Percentiles rank a stretch among this genome's conserved stretches.
These are phyloP conservation scores for Aspergillus brasiliensis DNA, from an alignment of 2,329 filamentous ascomycete species.

Conservation along the genomic window DNA sequence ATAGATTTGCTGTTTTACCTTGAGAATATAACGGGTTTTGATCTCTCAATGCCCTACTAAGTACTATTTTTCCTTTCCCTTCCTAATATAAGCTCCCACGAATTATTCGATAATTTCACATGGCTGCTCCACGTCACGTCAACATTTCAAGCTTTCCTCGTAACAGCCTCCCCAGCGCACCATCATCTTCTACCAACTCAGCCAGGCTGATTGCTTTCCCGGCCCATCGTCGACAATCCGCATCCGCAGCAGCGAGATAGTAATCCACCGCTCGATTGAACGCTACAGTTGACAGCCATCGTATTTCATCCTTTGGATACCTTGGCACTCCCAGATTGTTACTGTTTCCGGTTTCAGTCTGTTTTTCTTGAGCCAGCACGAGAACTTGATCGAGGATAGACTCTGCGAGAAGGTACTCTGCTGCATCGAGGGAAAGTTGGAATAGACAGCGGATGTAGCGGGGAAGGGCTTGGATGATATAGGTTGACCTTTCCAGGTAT, in stretches of 20 bases:
- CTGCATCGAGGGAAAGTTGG: slow-evolving; percentile 58
- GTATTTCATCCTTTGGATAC: slow-evolving; percentile 59
- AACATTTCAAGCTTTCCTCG: slow-evolving; percentile 32
- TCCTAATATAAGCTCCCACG: too few species aligned
- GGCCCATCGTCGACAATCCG: slow-evolving; percentile 39
- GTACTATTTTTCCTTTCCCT: too few species aligned
- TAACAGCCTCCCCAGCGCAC: slow-evolving; percentile 28
- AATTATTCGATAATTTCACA: too few species aligned
- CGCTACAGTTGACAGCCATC: slow-evolving; percentile 57
- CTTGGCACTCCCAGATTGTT: not conserved
- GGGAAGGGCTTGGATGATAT: slow-evolving; percentile 58
- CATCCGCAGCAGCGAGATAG: slow-evolving; percentile 39
- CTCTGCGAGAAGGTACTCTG: slow-evolving; percentile 33
- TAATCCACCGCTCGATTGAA: slow-evolving; percentile 62
- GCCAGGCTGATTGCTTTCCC: slow-evolving; percentile 40
- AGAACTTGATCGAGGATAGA: slow-evolving; percentile 39
- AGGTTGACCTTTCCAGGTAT: slow-evolving; percentile 3
- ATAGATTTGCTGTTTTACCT: too few species aligned
- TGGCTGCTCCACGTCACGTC: slow-evolving; percentile 1
- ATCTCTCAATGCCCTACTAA: too few species aligned
- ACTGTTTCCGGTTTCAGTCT: not conserved
- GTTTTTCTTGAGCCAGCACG: slow-evolving; percentile 16
- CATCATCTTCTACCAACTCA: slow-evolving; percentile 28
- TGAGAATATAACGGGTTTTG: too few species aligned
- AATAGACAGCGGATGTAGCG: slow-evolving; percentile 80